Evolutionary conservation across 352 stramenopile species (phyloP).

Genomic region (Phytophthora tubulina): DNA sequence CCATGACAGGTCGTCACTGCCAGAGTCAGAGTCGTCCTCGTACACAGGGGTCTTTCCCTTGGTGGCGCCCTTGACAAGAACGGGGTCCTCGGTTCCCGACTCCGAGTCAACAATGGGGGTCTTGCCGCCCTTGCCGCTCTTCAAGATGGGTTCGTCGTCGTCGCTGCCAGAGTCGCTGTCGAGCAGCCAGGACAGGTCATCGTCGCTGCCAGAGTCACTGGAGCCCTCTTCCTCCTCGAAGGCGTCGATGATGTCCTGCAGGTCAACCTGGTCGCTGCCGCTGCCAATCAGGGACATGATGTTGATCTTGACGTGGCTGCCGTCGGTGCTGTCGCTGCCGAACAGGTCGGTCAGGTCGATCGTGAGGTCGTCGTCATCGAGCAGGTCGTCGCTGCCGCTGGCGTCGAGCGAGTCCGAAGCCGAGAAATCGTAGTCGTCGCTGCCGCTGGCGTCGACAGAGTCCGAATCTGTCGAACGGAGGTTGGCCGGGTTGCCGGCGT

Average conservation of each 20-base stretch:
- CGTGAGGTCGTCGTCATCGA: slow-evolving; percentile 31
- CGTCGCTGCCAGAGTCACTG: slow-evolving; percentile 26
- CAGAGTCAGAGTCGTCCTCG: too few species aligned
- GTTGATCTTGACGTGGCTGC: slow-evolving; percentile 25
- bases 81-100: too few species aligned
- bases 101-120: too few species aligned
- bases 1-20: too few species aligned
- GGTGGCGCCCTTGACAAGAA: too few species aligned
- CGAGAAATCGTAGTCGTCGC: slow-evolving; percentile 25
- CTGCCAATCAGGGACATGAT: slow-evolving; percentile 37
- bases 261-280: slow-evolving; percentile 33
- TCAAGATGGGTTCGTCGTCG: slow-evolving; percentile 1
- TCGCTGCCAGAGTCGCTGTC: slow-evolving; percentile 27
- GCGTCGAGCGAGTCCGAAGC: slow-evolving; percentile 17
- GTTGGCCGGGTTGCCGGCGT: slow-evolving; percentile 25
- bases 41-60: too few species aligned
- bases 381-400: slow-evolving; percentile 16
- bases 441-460: slow-evolving; percentile 16
- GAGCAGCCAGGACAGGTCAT: slow-evolving; percentile 15
- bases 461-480: slow-evolving; percentile 17
- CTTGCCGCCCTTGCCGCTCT: slow-evolving; percentile 2
- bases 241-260: slow-evolving; percentile 34
- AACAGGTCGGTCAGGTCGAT: slow-evolving; percentile 37
- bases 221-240: slow-evolving; percentile 11
- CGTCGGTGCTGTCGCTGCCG: slow-evolving; percentile 25